Conservation (phyloP, 331 rosid species). For the Acacia pycnantha region DNA sequence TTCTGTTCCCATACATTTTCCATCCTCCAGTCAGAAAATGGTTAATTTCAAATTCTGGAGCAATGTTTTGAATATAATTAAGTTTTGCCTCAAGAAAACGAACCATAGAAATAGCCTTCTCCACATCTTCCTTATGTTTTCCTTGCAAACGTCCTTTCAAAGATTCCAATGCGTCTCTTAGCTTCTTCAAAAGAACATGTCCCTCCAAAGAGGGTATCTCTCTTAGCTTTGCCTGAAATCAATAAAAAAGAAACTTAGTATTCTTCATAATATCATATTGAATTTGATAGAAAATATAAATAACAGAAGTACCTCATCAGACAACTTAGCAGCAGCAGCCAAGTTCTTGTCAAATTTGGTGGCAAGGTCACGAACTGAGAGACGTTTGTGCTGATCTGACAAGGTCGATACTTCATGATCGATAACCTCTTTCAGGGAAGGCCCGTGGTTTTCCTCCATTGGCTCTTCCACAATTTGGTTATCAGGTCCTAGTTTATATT, state of each 20-base stretch:
- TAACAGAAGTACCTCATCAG: slow-evolving; percentile 68
- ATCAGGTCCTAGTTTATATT: slow-evolving; percentile 79
- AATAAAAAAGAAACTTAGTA: slow-evolving; percentile 19
- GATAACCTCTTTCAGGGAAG: slow-evolving; percentile 73
- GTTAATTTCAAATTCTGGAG: slow-evolving; percentile 18
- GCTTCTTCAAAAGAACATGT: slow-evolving; percentile 93
- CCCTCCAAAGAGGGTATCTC: slow-evolving; percentile 97
- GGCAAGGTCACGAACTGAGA: slow-evolving; percentile 98
- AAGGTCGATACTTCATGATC: slow-evolving; percentile 72
- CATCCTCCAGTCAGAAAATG: slow-evolving; percentile 6
- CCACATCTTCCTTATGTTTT: slow-evolving; percentile 89
- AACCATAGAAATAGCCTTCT: slow-evolving; percentile 97
- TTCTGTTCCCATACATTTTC: not conserved
- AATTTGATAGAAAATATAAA: slow-evolving; percentile 23
- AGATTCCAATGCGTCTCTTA: slow-evolving; percentile 91
- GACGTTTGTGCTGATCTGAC: slow-evolving; percentile 87
- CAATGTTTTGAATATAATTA: not conserved
- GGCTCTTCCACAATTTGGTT: slow-evolving; percentile 81
- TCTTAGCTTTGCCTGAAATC: slow-evolving; percentile 81
- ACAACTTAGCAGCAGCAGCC: slow-evolving; percentile 88
- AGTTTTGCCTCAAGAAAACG: slow-evolving; percentile 28
- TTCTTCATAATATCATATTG: not conserved
- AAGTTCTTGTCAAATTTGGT: slow-evolving; percentile 93
- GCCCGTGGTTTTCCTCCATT: slow-evolving; percentile 63
- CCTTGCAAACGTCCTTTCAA: slow-evolving; percentile 77